Evolutionary conservation across 306 rosid species (phyloP).

Genomic region (Cajanus cajan): DNA sequence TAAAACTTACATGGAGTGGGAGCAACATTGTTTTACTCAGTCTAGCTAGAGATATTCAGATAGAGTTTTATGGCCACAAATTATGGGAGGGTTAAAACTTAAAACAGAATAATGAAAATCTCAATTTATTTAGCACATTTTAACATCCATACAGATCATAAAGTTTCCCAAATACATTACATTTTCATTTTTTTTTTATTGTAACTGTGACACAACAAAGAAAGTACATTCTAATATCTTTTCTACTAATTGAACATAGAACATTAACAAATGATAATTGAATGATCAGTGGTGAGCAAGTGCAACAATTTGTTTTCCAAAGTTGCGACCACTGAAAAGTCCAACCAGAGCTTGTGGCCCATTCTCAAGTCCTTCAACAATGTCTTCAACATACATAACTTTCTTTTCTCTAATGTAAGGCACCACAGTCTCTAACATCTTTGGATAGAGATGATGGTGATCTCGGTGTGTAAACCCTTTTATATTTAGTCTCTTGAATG

Average conservation of each 20-base stretch:
- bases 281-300: slow-evolving; percentile 24
- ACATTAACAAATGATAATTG: neutral
- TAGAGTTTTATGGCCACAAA: too few relatives aligned
- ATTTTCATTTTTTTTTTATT: neutral
- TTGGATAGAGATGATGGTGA: slow-evolving; percentile 36
- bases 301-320: slow-evolving; percentile 31
- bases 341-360: slow-evolving; percentile 38
- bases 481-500: slow-evolving; percentile 27
- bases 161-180: neutral
- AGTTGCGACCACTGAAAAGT: slow-evolving; percentile 33
- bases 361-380: slow-evolving; percentile 40
- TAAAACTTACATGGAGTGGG: too few relatives aligned
- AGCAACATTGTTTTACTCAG: too few relatives aligned
- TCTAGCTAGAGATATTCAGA: too few relatives aligned
- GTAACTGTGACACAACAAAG: neutral
- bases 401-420: slow-evolving; percentile 38
- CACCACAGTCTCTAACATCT: slow-evolving; percentile 23
- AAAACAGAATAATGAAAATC: neutral
- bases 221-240: neutral
- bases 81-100: too few relatives aligned
- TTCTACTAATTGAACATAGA: neutral
- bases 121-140: neutral
- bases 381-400: slow-evolving; percentile 38
- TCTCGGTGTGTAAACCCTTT: slow-evolving; percentile 35
- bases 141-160: neutral